Evolutionary conservation across 2,329 filamentous ascomycete genomes (phyloP), one percentile per base, ranked within the genome.

Genomic region (Sporothrix luriei): DNA sequence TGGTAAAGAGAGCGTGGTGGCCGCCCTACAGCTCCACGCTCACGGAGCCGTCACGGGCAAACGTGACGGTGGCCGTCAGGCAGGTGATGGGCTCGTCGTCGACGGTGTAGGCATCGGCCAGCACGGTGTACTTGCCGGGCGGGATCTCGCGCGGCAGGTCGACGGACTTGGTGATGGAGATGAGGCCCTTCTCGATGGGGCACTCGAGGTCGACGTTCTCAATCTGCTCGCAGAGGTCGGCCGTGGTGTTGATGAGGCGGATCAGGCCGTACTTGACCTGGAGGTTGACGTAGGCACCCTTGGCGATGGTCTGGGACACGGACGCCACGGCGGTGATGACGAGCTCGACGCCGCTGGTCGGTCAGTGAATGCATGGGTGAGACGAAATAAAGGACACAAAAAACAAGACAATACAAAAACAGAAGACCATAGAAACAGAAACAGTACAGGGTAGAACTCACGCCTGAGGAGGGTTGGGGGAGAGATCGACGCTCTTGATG

Each of bases 261-360:
- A 99, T 97, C 74, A 97, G 84, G 71, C 94, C 94, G 80, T 97
- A 97, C 82, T 97, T 97, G 81, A 99, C 94, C 74, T 89, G 86
- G 52, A 99, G 79, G 62, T 90, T 84, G 72, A 97, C 90, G 75
- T 91, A 92, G 71, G 94, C 92, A 70, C 93, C 94, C 70, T 93
- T 79, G 69, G 88, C 86, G 73, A 99, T 88, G 66, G 84, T 81
- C 76, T 96, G 81, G 74, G 85, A 85, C 73, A 98, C 86, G n/a
- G 82, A 87, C 70, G 94, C 95, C 43, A 82, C 84, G 61, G 94
- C 95, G 73, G 88, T 87, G 82, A 99, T 97, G 71, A 85, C 83
- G 68, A 99, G 89, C 24, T 86, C 87, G 75, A 88, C 74, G 76
- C 94, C 95, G 78, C 95, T 98, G 74, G 16, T 29, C 48, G 61